Evolutionary conservation across 495 filamentous ascomycete species (phyloP), one percentile per base, ranked within the genome.

Genomic region (Aspergillus affinis): DNA sequence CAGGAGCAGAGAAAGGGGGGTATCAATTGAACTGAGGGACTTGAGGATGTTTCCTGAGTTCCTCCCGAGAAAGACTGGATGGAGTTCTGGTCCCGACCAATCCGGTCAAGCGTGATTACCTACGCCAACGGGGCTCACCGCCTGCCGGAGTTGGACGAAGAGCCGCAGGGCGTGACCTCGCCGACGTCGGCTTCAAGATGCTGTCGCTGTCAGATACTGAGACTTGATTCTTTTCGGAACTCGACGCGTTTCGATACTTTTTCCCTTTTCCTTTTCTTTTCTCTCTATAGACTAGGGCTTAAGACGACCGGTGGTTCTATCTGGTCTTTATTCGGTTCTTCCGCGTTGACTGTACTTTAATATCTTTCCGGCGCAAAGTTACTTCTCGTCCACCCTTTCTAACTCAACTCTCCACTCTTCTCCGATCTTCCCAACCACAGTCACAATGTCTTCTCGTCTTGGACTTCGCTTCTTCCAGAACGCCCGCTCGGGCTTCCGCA

Each of bases 401-500:
- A 62, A 51, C 57, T 55, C 63, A 49, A 62, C 55, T 55, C 63
- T 52, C 71, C 65, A 49, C 62, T 66, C 61, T 58, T 58, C 61
- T 58, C 48, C 26, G 23, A 19, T 64, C 55, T 55, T 52, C 29
- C 15, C 44, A 20, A 18, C 45, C 50, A 46, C 29, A 45, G 30
- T 61, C 64, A 65, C 45, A 61, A 79, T 65, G 67, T 78, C 76
- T 68, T 76, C 80, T 62, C 77, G 78, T 30, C 65, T 77, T 58
- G 79, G 79, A 41, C 72, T 82, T 59, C 78, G 81, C 48, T 77
- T 82, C 61, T 68, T 82, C 60, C 75, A 80, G 60, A 78, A 76
- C 67, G 64, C 76, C 61, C 72, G 83, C 69, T 79, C 84, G 67
- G 76, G 85, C 59, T 81, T 82, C 74, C 75, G 73, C 68, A 76